Evolutionary conservation across 352 stramenopile species (phyloP).

Genomic region (Chrysophaeum taylorii): DNA sequence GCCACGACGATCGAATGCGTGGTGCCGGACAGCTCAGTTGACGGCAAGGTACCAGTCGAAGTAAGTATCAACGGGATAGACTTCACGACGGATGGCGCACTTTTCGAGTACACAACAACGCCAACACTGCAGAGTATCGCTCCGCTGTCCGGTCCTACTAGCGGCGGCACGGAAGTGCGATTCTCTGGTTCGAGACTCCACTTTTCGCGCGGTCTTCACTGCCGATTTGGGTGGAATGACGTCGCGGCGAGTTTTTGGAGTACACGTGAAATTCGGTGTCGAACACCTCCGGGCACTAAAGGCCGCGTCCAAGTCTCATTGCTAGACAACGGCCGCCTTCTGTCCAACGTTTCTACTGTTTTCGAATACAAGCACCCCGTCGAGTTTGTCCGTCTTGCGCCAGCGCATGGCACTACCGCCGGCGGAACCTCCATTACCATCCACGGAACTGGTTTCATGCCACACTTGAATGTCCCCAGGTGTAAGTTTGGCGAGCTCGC

Average conservation of each 20-base stretch:
- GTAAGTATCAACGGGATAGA: conserved; percentile 46
- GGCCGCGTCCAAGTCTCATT: conserved; percentile 7
- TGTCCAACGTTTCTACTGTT: background rate
- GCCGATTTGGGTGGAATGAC: conserved; percentile 58
- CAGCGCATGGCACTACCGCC: conserved; percentile 34
- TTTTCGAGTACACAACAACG: conserved; percentile 49
- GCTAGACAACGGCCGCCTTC: conserved; percentile 14
- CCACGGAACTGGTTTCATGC: background rate
- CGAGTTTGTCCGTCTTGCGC: conserved; percentile 41
- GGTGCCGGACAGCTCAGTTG: conserved; percentile 22
- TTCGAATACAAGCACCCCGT: conserved; percentile 60
- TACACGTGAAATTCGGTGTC: conserved; percentile 45
- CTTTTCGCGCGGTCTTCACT: conserved; percentile 56
- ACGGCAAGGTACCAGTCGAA: conserved; percentile 27
- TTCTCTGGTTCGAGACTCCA: conserved; percentile 61
- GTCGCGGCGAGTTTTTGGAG: conserved; percentile 48
- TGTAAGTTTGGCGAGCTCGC: background rate
- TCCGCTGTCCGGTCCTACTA: conserved; percentile 33
- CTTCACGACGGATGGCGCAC: conserved; percentile 55
- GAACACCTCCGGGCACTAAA: conserved; percentile 42
- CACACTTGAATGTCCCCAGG: background rate
- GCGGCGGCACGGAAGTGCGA: conserved; percentile 54
- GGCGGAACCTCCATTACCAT: conserved; percentile 31
- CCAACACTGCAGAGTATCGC: conserved; percentile 41
- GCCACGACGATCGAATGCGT: conserved; percentile 31